phyloP scores from a whole-genome alignment of 2,329 filamentous ascomycete genomes.

The Scedosporium minutisporum region DNA sequence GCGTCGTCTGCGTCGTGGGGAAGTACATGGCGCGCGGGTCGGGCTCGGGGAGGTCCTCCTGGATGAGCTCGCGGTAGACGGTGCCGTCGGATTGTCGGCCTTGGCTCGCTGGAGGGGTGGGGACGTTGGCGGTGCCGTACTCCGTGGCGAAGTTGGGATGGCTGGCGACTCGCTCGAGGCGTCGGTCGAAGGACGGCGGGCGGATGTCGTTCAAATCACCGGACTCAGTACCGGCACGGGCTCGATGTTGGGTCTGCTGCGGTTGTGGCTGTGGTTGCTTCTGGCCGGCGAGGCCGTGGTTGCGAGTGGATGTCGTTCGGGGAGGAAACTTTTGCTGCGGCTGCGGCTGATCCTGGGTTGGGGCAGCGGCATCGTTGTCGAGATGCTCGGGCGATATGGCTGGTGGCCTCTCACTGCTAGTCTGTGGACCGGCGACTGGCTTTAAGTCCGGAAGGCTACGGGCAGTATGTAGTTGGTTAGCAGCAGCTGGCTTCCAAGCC shows the following conservation, averaged over 20 bases:
- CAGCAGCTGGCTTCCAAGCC: conserved; percentile 13
- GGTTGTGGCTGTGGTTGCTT: conserved; percentile 8
- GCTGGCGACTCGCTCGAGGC: conserved; percentile 1
- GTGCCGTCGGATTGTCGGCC: conserved; percentile 24
- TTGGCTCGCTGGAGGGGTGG: conserved; percentile 19
- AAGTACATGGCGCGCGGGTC: conserved; percentile 28
- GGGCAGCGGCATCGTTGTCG: neutral
- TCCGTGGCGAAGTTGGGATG: conserved; percentile 9
- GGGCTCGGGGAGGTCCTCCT: conserved; percentile 18
- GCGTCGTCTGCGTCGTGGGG: conserved; percentile 20
- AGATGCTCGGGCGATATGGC: conserved; percentile 8
- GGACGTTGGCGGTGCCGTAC: conserved; percentile 13
- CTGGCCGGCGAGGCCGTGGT: conserved; percentile 11
- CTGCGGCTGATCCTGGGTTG: conserved; percentile 11
- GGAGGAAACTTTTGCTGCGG: conserved; percentile 19
- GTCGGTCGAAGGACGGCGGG: conserved; percentile 4
- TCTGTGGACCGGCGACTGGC: conserved; percentile 9
- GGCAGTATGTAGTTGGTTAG: conserved; percentile 14
- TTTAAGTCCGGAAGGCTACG: conserved; percentile 16
- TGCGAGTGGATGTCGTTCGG: conserved; percentile 21
- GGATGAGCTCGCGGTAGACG: conserved; percentile 31
- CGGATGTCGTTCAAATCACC: conserved; percentile 1
- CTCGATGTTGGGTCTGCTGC: conserved; percentile 6
- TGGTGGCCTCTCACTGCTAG: conserved; percentile 15
- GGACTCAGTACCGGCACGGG: neutral